Evolutionary conservation across 2,329 filamentous ascomycete genomes (phyloP), one percentile per base, ranked within the genome.

Genomic region (Pseudophaeomoniella oleicola): DNA sequence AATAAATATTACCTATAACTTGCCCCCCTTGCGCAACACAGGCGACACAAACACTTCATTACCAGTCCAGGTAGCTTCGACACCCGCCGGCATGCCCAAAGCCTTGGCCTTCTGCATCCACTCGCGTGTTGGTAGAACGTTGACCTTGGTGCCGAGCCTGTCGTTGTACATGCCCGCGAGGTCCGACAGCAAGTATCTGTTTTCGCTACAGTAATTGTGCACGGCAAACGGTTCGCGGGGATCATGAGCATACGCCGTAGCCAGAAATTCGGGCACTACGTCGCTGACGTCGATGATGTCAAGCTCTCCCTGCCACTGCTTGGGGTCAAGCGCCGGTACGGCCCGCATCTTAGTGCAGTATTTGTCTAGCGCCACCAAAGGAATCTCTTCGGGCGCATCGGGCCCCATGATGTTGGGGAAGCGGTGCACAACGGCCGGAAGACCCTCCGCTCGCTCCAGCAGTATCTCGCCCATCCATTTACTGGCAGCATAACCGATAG

Each of bases 401-500:
- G 34, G 37, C 2, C 44, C 43, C 15, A 45, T 38, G 36, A 46
- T 44, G 37, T 38, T 42, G 34, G 37, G 32, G 30, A 37, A 37
- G 36, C 42, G 39, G 37, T 45, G 42, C 16, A 44, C 32, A 17
- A 39, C 30, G 27, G 16, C 43, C 4, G 35, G 39, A 14, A 39
- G 29, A 13, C 17, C 35, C 15, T 16, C 32, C 3, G 36, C 42
- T 4, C 22, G 18, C 36, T 64, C 59, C 0, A 64, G 49, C 16
- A 56, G 44, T 3, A 44, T 40, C 44, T 65, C 61, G 31, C 50
- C 49, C 0, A 51, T 56, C 61, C 61, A 64, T 39, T 62, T 62
- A 11, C 46, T 42, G 1, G 55, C 53, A 2, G 46, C 43, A 37
- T 63, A 64, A 1, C 59, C 60, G 13, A 54, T 42, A 4, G 46